Conservation (phyloP, 1,284 basidiomycete genomes). For the Ustilago xerochloae region DNA sequence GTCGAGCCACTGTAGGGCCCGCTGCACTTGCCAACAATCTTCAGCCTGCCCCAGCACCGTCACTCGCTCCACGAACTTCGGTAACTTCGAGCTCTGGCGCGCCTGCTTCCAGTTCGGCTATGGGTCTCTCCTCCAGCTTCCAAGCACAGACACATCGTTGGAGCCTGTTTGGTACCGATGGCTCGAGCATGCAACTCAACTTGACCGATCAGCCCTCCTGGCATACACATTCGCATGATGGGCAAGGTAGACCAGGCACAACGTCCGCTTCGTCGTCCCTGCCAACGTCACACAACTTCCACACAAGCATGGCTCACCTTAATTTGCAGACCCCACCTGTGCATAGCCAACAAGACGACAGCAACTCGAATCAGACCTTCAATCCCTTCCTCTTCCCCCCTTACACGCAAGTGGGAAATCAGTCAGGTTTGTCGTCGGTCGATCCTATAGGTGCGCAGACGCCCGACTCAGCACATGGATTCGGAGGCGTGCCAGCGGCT, state of each 20-base stretch:
- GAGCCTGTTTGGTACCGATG: slow-evolving; percentile 42
- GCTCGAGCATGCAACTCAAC: slow-evolving; percentile 34
- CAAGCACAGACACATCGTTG: slow-evolving; percentile 41
- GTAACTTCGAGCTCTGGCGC: slow-evolving; percentile 1
- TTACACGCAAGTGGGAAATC: slow-evolving; percentile 27
- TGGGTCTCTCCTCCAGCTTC: slow-evolving; percentile 37
- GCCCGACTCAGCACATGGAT: too few relatives aligned
- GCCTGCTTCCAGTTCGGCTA: slow-evolving; percentile 1
- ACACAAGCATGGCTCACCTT: slow-evolving; percentile 50
- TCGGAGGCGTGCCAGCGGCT: too few relatives aligned
- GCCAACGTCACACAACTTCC: slow-evolving; percentile 41
- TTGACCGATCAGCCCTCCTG: slow-evolving; percentile 22
- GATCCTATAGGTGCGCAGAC: background rate
- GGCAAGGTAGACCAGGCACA: slow-evolving; percentile 14
- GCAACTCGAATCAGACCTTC: slow-evolving; percentile 23
- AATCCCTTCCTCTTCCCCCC: slow-evolving; percentile 51
- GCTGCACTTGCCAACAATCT: slow-evolving; percentile 39
- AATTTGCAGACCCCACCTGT: slow-evolving; percentile 48
- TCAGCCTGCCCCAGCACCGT: slow-evolving; percentile 3
- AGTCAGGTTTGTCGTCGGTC: slow-evolving; percentile 1
- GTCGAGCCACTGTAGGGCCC: slow-evolving; percentile 47
- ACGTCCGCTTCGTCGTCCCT: slow-evolving; percentile 36
- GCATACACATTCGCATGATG: slow-evolving; percentile 1
- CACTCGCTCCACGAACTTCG: slow-evolving; percentile 11
- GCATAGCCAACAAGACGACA: too few relatives aligned